Evolutionary conservation across 805 yeast genomes (phyloP), one percentile per base, ranked within the genome.

Genomic region (Kodamaea sagamina): DNA sequence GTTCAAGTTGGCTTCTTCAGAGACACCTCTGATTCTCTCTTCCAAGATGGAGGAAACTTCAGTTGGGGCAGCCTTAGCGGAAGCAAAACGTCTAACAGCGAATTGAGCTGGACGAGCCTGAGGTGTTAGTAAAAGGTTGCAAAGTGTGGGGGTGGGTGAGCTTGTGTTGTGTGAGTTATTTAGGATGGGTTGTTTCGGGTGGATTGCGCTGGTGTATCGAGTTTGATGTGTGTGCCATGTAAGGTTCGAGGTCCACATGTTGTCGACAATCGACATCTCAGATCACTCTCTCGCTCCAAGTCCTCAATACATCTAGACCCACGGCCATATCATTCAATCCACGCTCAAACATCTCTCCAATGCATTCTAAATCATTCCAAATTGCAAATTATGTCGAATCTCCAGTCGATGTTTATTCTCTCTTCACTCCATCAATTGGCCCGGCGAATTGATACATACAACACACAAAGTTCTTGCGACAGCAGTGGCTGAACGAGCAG

Each of bases 1-100:
- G 75, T 93, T 89, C 68, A 93, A 84, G 85, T 88, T 83, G 63
- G 97, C 88, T 76, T 92, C 98, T 66, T 89, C 93, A 54, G 96
- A 83, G 63, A 92, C 95, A 78, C 99, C 99, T 81, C 97, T 90
- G 80, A 93, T 93, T 79, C 95, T 89, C 76, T 93, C 96, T 81
- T 93, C 99, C 68, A 93, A 84, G 78, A 93, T 93, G 49, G 98
- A 89, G 59, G 99, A 90, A 58, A 93, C 99, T 80, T 93, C 99
- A 59, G 98, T 93, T 71, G 99, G 98, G 62, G 95, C 89, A 67
- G 98, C 93, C 84, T 93, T 93, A 58, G 93, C 90, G 48, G 90
- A 81, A 67, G 97, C 97, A 71, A 81, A 88, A 75, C 96, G 84
- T 63, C 79, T 81, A 58, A 84, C 79, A 64, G 78, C 74, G 59